Base-by-base conservation (phyloP, 176 grass and related monocot genomes). In the Raddia guianensis region DNA sequence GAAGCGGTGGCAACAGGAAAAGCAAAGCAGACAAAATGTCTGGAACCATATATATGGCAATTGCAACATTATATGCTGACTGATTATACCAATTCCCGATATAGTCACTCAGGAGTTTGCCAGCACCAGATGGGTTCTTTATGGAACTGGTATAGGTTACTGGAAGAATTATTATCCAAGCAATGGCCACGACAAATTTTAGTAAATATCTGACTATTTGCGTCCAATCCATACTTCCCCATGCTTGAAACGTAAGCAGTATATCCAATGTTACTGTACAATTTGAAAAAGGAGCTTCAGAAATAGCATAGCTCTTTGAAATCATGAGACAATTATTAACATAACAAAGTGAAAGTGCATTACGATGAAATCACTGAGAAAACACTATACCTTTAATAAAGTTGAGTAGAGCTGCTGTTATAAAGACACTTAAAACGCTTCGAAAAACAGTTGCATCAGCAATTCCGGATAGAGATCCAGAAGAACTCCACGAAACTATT, bases 81-180 rank as follows among this genome's bases (percentile, higher is more conserved):
- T 88, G 82, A 69, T 72, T 83, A 71, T 78, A 69, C 88, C 91
- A 94, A 74, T 90, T 88, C 40, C 88, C 71, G 37, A 84, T 63
- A 86, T 76, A 94, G 52, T 81, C 84, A 82, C 84, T 90, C 70
- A 94, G 73, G 47, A 88, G 78, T 85, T 88, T 94, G 19, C 81
- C 77, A 66, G 82, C 78, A 77, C 88, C 91, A 63, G 88, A 86
- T 63, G 85, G 85, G 70, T 83, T 77, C 82, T 88, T 84, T 55
- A 90, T 74, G 47, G 88, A 86, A 75, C 74, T 86, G 64, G 88
- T 80, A 76, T 93, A 93, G 32, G 85, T 77, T 79, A 90, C 66
- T 56, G 91, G 85, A 80, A 93, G 88, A 70, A 93, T 88, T 86
- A 90, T 86, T 67, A 88, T 86, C 91, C 91, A 93, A 75, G 83